These are phyloP conservation scores for Colletotrichum agaves DNA, from an alignment of 2,329 filamentous ascomycete genomes.

Conservation along the genomic window DNA sequence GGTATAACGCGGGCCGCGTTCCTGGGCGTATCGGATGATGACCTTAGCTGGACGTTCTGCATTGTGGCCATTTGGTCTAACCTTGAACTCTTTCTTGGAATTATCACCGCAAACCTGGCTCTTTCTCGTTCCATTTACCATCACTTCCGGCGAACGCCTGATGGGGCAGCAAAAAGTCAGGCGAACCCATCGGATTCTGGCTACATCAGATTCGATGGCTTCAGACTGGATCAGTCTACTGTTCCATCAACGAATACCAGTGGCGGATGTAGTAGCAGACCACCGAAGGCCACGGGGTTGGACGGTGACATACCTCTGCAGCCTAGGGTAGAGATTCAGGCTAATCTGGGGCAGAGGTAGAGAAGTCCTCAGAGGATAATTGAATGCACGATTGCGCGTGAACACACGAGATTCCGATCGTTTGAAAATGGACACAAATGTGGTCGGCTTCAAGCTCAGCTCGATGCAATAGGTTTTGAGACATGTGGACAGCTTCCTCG, in stretches of 20 bases:
- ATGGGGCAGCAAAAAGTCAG: not conserved
- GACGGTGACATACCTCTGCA: not conserved
- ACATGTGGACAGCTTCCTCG: no score
- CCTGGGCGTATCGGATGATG: slow-evolving; percentile 37
- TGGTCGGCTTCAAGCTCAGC: no score
- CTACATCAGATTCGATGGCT: slow-evolving; percentile 16
- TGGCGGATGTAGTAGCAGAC: not conserved
- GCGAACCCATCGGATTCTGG: slow-evolving; percentile 6
- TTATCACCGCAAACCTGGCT: slow-evolving; percentile 48
- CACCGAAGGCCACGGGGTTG: not conserved
- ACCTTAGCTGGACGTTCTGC: slow-evolving; percentile 44
- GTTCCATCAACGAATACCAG: slow-evolving; percentile 15
- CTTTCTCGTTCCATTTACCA: slow-evolving; percentile 40
- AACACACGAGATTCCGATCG: no score
- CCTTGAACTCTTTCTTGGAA: slow-evolving; percentile 50
- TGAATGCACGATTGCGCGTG: no score
- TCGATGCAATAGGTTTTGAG: no score
- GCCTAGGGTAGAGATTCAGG: not conserved
- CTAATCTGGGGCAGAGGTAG: no score
- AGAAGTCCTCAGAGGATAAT: no score
- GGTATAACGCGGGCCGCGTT: slow-evolving; percentile 40
- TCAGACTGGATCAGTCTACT: not conserved
- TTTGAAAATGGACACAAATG: no score
- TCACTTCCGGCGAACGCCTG: slow-evolving; percentile 23
- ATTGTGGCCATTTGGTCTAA: slow-evolving; percentile 51